Evolutionary conservation across 2,329 filamentous ascomycete genomes (phyloP).

Genomic region (Penicillium sp.): DNA sequence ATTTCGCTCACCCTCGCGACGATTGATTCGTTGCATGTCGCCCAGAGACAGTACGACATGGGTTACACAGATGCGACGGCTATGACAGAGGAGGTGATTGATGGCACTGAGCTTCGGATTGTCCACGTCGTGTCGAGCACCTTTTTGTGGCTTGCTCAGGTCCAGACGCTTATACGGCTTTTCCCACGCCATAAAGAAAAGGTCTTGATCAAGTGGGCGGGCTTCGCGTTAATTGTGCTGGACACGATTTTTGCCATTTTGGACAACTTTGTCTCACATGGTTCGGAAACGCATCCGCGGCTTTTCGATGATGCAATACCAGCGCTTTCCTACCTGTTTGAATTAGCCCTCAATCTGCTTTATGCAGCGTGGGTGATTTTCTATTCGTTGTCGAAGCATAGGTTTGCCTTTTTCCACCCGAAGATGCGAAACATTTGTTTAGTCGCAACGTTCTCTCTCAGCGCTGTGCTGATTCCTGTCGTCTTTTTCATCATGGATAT

Average conservation of each 20-base stretch:
- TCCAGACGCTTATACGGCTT: conserved; percentile 90
- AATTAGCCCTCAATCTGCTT: conserved; percentile 77
- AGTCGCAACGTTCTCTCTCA: conserved; percentile 71
- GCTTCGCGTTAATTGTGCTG: conserved; percentile 85
- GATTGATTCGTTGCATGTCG: conserved; percentile 82
- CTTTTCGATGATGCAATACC: conserved; percentile 87
- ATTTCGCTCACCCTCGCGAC: conserved; percentile 92
- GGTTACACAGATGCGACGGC: conserved; percentile 75
- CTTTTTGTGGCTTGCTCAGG: conserved; percentile 95
- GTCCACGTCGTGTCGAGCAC: conserved; percentile 92
- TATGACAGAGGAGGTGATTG: conserved; percentile 74
- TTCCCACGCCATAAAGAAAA: conserved; percentile 97
- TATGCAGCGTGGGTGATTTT: conserved; percentile 95
- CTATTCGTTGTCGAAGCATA: conserved; percentile 85
- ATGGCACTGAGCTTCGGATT: conserved; percentile 79
- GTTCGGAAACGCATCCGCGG: conserved; percentile 53
- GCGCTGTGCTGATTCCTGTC: conserved; percentile 80
- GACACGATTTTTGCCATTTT: conserved; percentile 88
- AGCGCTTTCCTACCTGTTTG: conserved; percentile 85
- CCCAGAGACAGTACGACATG: conserved; percentile 71
- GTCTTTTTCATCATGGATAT: conserved; percentile 94
- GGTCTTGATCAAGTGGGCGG: conserved; percentile 97
- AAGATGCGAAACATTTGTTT: conserved; percentile 86
- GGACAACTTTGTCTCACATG: conserved; percentile 71
- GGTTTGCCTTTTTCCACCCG: conserved; percentile 84